A percentile compares a stretch with the other conserved stretches of the same genome.
Evolutionary conservation across 2,329 filamentous ascomycete species (phyloP).

Genomic region (Drechslerella stenobrocha): DNA sequence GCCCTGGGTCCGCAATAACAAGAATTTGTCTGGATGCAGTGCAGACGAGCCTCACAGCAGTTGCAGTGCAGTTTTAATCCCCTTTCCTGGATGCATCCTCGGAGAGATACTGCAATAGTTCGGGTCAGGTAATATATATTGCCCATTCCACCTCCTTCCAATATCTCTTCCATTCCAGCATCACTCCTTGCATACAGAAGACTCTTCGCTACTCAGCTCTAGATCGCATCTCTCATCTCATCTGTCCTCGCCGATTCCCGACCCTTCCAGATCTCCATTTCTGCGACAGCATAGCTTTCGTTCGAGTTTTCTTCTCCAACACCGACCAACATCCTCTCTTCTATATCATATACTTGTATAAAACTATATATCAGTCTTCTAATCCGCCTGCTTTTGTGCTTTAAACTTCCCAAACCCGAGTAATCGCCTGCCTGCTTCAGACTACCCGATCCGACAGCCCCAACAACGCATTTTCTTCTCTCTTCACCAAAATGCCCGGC

Average conservation of each 20-base stretch:
- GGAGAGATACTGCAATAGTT: neutral
- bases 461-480: constrained; percentile 13
- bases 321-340: no score
- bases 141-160: constrained; percentile 49
- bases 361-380: constrained; percentile 3
- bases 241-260: no score
- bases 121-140: constrained; percentile 26
- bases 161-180: constrained; percentile 45
- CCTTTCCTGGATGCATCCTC: constrained; percentile 4
- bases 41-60: constrained; percentile 43
- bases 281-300: no score
- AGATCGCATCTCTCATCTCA: no score
- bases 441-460: constrained; percentile 26
- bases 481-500: constrained; percentile 36
- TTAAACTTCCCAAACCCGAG: constrained; percentile 31
- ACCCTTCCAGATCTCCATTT: no score
- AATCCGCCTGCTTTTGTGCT: neutral
- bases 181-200: constrained; percentile 39
- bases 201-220: no score
- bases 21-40: constrained; percentile 17
- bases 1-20: constrained; percentile 43
- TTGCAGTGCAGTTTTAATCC: neutral
- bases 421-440: constrained; percentile 11
- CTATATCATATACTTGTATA: no score
- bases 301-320: no score